phyloP scores from a whole-genome alignment of 441 rosid genomes.

The Gossypium schwendimanii region DNA sequence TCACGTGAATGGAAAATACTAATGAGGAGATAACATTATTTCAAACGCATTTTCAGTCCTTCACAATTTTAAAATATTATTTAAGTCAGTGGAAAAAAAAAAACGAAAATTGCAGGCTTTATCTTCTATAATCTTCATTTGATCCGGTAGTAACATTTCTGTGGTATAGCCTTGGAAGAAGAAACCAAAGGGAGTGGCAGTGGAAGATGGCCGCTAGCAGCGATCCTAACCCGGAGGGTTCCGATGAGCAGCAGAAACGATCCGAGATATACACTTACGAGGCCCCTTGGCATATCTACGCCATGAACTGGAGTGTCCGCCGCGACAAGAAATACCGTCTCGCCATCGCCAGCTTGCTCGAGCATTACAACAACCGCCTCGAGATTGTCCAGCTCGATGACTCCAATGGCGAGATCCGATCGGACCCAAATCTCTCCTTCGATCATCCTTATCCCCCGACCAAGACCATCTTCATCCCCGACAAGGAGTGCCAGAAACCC shows the following conservation, averaged over 20 bases:
- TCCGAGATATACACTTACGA: constrained; percentile 95
- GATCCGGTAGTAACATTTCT: not conserved
- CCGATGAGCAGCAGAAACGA: constrained; percentile 85
- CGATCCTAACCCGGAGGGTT: constrained; percentile 65
- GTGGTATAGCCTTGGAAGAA: not conserved
- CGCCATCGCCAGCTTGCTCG: constrained; percentile 89
- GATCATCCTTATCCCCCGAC: constrained; percentile 91
- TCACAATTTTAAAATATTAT: no score
- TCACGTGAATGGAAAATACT: not conserved
- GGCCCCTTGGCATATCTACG: constrained; percentile 93
- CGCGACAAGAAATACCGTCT: constrained; percentile 92
- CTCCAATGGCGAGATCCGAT: constrained; percentile 91
- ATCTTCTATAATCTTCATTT: not conserved
- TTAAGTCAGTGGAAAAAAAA: no score
- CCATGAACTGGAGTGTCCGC: constrained; percentile 98
- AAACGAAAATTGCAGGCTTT: not conserved
- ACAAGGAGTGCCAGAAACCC: constrained; percentile 76
- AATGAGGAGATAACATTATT: no score
- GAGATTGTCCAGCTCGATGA: constrained; percentile 95
- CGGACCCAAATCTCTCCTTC: constrained; percentile 76
- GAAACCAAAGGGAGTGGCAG: not conserved
- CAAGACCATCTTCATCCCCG: constrained; percentile 82
- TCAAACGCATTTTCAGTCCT: no score
- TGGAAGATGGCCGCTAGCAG: constrained; percentile 55
- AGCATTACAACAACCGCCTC: constrained; percentile 63